Conservation (phyloP, 306 rosid genomes). For the Senna siamea region DNA sequence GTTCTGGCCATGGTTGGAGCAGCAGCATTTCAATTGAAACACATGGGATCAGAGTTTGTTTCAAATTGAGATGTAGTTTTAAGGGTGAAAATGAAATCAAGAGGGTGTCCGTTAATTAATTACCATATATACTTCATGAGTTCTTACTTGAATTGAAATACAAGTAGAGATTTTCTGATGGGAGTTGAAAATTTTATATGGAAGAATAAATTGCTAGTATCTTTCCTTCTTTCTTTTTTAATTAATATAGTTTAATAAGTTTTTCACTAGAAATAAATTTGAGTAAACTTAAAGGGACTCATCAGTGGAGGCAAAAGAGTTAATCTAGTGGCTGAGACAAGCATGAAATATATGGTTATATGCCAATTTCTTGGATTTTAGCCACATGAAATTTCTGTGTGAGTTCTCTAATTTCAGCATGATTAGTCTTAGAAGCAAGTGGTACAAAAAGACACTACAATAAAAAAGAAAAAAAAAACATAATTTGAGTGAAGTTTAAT, state of each 20-base stretch:
- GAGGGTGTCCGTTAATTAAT: constrained; percentile 40
- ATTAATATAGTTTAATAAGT: not conserved
- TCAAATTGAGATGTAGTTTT: constrained; percentile 40
- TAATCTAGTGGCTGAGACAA: not conserved
- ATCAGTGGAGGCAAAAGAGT: not conserved
- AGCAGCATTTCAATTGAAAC: constrained; percentile 79
- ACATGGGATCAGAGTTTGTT: constrained; percentile 10
- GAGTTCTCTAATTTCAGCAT: not conserved
- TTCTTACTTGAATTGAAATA: constrained; percentile 37
- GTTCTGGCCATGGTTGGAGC: constrained; percentile 99
- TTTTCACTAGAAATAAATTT: constrained; percentile 19
- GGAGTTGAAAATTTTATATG: constrained; percentile 44
- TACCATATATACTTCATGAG: constrained; percentile 45
- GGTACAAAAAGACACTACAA: too few relatives aligned
- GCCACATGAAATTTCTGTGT: not conserved
- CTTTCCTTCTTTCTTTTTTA: constrained; percentile 16
- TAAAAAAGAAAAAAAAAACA: too few relatives aligned
- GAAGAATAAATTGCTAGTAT: constrained; percentile 55
- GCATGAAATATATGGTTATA: too few relatives aligned
- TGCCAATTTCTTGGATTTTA: too few relatives aligned
- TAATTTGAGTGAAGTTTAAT: constrained; percentile 1
- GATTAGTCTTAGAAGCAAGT: too few relatives aligned
- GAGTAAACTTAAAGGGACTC: not conserved
- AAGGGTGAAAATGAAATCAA: constrained; percentile 46
- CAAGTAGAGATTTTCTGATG: constrained; percentile 51